A percentile compares a stretch with the other conserved stretches of the same genome.
Conservation (phyloP, 2,329 filamentous ascomycete species). For the Diaporthe citriasiana region DNA sequence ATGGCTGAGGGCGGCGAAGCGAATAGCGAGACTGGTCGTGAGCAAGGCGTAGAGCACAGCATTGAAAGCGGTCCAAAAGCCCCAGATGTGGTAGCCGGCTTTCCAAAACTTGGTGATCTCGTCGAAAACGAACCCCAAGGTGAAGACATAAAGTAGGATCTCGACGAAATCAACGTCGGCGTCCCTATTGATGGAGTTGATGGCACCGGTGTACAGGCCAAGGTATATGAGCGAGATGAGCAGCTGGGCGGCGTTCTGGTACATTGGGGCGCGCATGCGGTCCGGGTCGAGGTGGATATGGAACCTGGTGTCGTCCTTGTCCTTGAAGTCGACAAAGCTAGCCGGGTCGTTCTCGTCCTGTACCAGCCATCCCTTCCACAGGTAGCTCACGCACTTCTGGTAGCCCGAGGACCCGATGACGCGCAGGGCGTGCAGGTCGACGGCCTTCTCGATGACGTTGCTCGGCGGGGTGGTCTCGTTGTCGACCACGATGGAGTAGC, state of each 20-base stretch:
- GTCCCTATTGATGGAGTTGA: conserved; percentile 91
- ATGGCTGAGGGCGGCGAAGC: conserved; percentile 82
- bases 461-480: conserved; percentile 79
- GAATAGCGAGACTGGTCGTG: conserved; percentile 81
- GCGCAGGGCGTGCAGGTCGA: conserved; percentile 89
- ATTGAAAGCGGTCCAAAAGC: conserved; percentile 99
- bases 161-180: conserved; percentile 90
- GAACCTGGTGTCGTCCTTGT: conserved; percentile 84
- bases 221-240: conserved; percentile 88
- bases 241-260: conserved; percentile 92
- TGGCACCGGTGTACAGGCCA: conserved; percentile 86
- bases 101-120: conserved; percentile 94
- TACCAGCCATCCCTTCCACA: conserved; percentile 97
- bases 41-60: conserved; percentile 84
- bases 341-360: conserved; percentile 93
- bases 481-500: conserved; percentile 85
- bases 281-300: conserved; percentile 91
- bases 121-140: conserved; percentile 89
- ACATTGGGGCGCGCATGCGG: conserved; percentile 90
- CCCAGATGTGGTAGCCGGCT: conserved; percentile 89
- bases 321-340: conserved; percentile 89
- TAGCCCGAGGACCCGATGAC: conserved; percentile 95
- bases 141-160: conserved; percentile 89
- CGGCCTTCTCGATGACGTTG: conserved; percentile 93
- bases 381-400: conserved; percentile 92